Conservation (phyloP, 345 rosid genomes). For the Gossypium turneri region DNA sequence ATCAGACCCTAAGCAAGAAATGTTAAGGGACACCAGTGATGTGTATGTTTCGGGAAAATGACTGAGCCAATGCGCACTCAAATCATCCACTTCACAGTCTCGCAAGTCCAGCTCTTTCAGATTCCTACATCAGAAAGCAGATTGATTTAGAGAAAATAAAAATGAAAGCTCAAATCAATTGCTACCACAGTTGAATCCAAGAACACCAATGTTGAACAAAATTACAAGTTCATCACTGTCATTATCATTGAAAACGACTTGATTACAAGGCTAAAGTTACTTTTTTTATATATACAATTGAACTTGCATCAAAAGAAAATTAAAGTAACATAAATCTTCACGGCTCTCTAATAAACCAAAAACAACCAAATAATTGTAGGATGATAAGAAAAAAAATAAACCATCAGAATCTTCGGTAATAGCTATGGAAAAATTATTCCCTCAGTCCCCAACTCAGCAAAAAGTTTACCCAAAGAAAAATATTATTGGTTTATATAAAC, state of each 20-base stretch:
- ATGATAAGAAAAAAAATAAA: background rate
- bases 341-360: background rate
- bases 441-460: background rate
- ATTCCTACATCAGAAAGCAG: constrained; percentile 43
- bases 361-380: background rate
- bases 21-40: constrained; percentile 80
- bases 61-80: constrained; percentile 87
- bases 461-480: background rate
- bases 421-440: constrained; percentile 11
- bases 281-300: background rate
- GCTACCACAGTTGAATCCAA: background rate
- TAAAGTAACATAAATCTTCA: background rate
- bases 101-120: constrained; percentile 74
- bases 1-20: constrained; percentile 68
- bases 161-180: background rate
- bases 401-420: background rate
- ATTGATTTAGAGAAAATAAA: background rate
- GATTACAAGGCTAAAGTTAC: constrained; percentile 15
- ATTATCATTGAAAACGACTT: constrained; percentile 23
- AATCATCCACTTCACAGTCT: constrained; percentile 86
- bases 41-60: constrained; percentile 73
- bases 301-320: constrained; percentile 12
- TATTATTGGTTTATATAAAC: too few relatives aligned
- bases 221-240: constrained; percentile 4
- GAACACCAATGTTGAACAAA: background rate